phyloP scores from a whole-genome alignment of 2,329 filamentous ascomycete genomes.

The Botrytis medusae region DNA sequence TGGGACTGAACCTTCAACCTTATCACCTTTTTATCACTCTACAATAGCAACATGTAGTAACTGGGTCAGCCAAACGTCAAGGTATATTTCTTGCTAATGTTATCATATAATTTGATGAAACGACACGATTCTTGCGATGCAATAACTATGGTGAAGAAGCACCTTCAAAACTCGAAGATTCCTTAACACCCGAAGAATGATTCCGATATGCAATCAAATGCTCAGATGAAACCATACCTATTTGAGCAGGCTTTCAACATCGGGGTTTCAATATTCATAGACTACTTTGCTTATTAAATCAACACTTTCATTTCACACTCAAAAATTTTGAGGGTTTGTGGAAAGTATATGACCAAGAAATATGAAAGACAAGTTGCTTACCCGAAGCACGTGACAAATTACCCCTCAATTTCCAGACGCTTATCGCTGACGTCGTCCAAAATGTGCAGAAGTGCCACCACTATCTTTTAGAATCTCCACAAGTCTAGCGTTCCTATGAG shows the following conservation, averaged over 20 bases:
- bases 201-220: background rate
- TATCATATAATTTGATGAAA: background rate
- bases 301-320: background rate
- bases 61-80: background rate
- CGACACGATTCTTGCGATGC: background rate
- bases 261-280: background rate
- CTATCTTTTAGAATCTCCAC: constrained; percentile 6
- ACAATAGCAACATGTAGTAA: background rate
- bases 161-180: background rate
- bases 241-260: no score
- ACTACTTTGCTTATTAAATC: background rate
- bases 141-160: background rate
- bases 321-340: background rate
- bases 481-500: background rate
- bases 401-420: constrained; percentile 9
- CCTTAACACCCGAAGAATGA: background rate
- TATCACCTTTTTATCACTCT: background rate
- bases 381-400: background rate
- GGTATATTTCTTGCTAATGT: background rate
- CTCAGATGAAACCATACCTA: background rate
- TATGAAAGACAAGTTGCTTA: background rate
- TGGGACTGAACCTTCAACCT: no score
- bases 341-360: background rate
- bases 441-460: background rate
- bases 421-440: constrained; percentile 13